Percentiles rank a stretch among this genome's conserved stretches.
phyloP scores from a whole-genome alignment of 1,284 basidiomycete species.

The Ustilago cynodontis region DNA sequence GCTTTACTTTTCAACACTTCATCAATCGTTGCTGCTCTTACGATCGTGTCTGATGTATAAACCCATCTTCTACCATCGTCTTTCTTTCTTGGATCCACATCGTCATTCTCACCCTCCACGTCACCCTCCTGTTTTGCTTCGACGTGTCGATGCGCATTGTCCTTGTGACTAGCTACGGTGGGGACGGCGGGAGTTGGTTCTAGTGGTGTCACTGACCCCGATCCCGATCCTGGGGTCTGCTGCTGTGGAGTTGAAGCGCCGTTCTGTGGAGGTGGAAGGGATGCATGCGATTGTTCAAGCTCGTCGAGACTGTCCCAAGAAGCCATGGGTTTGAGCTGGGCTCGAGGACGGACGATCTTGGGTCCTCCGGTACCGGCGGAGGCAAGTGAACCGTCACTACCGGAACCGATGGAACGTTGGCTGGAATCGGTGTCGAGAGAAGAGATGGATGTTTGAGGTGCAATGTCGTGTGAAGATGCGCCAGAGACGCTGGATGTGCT shows the following conservation, averaged over 20 bases:
- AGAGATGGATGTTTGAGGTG: conserved; percentile 39
- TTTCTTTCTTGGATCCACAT: conserved; percentile 31
- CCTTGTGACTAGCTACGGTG: conserved; percentile 29
- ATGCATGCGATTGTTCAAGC: conserved; percentile 31
- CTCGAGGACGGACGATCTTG: conserved; percentile 30
- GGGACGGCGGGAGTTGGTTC: conserved; percentile 33
- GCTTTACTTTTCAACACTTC: conserved; percentile 90
- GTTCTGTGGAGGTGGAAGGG: background rate
- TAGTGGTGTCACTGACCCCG: conserved; percentile 16
- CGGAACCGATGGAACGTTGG: conserved; percentile 7
- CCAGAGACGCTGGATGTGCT: conserved; percentile 28
- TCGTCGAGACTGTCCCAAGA: conserved; percentile 50
- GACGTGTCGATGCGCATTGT: conserved; percentile 33
- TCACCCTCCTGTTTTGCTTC: conserved; percentile 1
- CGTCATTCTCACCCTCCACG: conserved; percentile 29
- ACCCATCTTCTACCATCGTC: conserved; percentile 80
- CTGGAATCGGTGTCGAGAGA: conserved; percentile 29
- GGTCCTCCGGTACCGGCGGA: conserved; percentile 12
- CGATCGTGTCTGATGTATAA: conserved; percentile 83
- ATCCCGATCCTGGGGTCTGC: background rate
- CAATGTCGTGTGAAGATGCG: conserved; percentile 29
- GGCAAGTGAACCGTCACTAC: conserved; percentile 13
- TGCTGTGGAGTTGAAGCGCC: conserved; percentile 8
- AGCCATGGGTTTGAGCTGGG: conserved; percentile 40
- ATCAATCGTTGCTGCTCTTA: conserved; percentile 82